Evolutionary conservation across 208 protist species (phyloP), one percentile per base, ranked within the genome.

Genomic region (Trypanosoma caninum): DNA sequence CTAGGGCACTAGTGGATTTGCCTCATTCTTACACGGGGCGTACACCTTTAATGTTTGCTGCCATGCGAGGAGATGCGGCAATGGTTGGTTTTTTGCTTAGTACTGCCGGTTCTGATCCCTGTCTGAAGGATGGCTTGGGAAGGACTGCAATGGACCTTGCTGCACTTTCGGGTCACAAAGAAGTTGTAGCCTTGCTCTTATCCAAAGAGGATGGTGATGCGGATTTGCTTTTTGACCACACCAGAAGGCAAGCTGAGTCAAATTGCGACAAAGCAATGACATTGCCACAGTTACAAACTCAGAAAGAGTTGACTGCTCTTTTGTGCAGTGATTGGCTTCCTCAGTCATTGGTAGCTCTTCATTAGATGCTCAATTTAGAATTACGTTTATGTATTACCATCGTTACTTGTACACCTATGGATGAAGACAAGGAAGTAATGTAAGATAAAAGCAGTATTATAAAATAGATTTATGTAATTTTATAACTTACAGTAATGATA

Each of bases 21-120:
- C 78, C 70, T 0, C 87, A 94, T 61, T 30, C 67, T 3, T 51
- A 56, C n/a, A 84, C 82, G 1, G 79, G 79, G 6, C 77, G 87
- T 34, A 94, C 87, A 13, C 75, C 87, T 44, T 64, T 94, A 56
- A 87, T 94, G 87, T 68, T 94, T 45, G 87, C 87, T 28, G 81
- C 81, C 20, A 59, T 94, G 34, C 72, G 79, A 41, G 87, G 87
- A 8, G 58, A 80, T 56, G 46, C 33, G 4, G 53, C 56, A 10
- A 68, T 87, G 23, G 81, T 87, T 9, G 47, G 61, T 25, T 83
- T 91, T 65, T 58, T 94, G n/a, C 25, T 94, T 18, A 56, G 69
- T 20, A 71, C 74, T 9, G 82, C 71, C 48, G 77, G 65, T n/a
- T 78, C 83, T 22, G 69, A 80, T 58, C 42, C 82, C 23, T 66